A percentile compares a stretch with the other conserved stretches of the same genome.
Conservation (phyloP, 768 basidiomycete species). For the Tylopilus sp. region DNA sequence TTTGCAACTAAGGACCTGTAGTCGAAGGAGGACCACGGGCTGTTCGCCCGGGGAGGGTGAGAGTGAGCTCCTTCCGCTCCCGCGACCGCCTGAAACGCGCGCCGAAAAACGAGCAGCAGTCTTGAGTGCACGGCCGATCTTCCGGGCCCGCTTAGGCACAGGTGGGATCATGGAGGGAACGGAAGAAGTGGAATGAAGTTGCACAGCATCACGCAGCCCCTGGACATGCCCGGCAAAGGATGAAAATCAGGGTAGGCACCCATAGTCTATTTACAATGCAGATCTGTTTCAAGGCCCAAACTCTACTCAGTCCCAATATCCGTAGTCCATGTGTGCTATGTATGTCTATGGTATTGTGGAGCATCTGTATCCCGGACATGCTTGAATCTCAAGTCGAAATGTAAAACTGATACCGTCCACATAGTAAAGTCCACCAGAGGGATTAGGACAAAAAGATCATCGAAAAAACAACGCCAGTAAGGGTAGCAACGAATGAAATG, state of each 20-base stretch:
- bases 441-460: constrained; percentile 34
- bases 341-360: background rate
- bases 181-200: background rate
- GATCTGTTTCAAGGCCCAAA: too few species aligned
- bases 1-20: constrained; percentile 66
- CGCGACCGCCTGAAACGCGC: constrained; percentile 41
- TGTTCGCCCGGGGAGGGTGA: constrained; percentile 56
- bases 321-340: background rate
- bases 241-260: too few species aligned
- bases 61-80: constrained; percentile 35
- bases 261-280: too few species aligned
- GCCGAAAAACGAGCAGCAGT: constrained; percentile 54
- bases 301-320: background rate
- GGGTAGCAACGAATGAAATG: constrained; percentile 30
- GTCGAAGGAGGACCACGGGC: constrained; percentile 61
- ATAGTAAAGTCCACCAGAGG: background rate
- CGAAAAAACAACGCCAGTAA: constrained; percentile 33
- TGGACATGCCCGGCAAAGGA: background rate
- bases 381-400: background rate
- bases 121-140: constrained; percentile 59
- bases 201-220: constrained; percentile 21
- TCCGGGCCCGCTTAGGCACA: constrained; percentile 42
- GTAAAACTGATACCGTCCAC: background rate
- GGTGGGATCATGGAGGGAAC: constrained; percentile 26
- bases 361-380: background rate